Percentiles rank a stretch among this genome's conserved stretches.
These are phyloP conservation scores for Prunus mira DNA, from an alignment of 306 rosid species.

Conservation along the genomic window DNA sequence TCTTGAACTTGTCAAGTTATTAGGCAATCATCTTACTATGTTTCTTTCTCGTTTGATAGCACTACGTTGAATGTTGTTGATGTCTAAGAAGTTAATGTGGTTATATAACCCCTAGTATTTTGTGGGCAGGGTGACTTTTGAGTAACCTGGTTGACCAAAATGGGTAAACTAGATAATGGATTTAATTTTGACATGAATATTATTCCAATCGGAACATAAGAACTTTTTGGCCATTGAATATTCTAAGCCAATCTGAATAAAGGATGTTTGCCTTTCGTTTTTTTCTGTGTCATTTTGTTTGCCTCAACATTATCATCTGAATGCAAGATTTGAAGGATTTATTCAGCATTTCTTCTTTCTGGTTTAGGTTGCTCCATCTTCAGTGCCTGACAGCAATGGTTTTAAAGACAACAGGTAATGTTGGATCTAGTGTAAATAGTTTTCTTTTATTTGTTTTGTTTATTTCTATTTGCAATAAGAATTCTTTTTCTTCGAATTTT, in stretches of 20 bases:
- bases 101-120: not conserved
- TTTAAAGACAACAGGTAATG: constrained; percentile 58
- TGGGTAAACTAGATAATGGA: not conserved
- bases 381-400: constrained; percentile 52
- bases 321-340: constrained; percentile 11
- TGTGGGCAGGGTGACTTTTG: not conserved
- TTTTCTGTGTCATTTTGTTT: not conserved
- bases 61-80: not conserved
- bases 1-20: not conserved
- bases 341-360: not conserved
- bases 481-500: not conserved
- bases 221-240: not conserved
- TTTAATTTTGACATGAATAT: not conserved
- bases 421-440: not conserved
- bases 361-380: constrained; percentile 49
- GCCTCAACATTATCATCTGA: not conserved
- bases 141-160: not conserved
- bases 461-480: not conserved
- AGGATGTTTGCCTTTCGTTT: not conserved
- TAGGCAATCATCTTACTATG: not conserved
- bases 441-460: not conserved
- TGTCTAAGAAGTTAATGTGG: not conserved
- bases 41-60: not conserved
- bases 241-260: not conserved
- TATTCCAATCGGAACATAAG: not conserved